phyloP scores from a whole-genome alignment of 106 monocot species.

The Cymbidium sinense region DNA sequence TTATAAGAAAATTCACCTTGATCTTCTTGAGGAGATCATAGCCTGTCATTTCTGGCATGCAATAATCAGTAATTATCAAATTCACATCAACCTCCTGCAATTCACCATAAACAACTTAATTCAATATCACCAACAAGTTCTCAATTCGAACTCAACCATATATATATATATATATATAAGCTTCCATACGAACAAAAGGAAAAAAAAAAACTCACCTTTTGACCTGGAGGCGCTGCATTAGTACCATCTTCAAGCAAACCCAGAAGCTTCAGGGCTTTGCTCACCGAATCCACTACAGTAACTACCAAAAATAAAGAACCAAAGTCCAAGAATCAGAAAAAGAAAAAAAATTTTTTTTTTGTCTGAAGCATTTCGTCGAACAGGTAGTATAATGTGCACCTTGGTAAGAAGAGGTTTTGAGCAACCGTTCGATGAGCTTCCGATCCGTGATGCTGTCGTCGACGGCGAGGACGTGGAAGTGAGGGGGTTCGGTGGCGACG shows the following conservation, averaged over 20 bases:
- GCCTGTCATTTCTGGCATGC: constrained; percentile 90
- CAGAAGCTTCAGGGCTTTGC: constrained; percentile 61
- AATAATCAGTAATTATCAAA: constrained; percentile 71
- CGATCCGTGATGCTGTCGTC: constrained; percentile 68
- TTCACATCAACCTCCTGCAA: constrained; percentile 69
- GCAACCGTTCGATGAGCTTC: constrained; percentile 66
- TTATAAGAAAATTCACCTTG: constrained; percentile 35
- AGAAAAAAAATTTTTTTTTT: neutral
- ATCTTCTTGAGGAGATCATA: constrained; percentile 82
- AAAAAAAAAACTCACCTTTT: constrained; percentile 11
- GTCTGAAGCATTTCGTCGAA: neutral
- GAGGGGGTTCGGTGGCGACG: constrained; percentile 6
- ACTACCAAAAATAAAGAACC: constrained; percentile 20
- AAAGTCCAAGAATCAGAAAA: neutral
- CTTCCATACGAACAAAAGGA: too few relatives aligned
- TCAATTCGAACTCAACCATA: neutral
- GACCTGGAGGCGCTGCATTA: constrained; percentile 10
- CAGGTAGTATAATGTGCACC: constrained; percentile 23
- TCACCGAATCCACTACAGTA: constrained; percentile 61
- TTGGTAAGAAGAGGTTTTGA: constrained; percentile 64
- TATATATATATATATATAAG: too few relatives aligned
- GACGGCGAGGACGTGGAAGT: constrained; percentile 66
- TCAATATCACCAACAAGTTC: neutral
- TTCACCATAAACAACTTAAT: neutral
- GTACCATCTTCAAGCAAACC: constrained; percentile 37